These are phyloP conservation scores for Ophiostoma quercus DNA, from an alignment of 2,329 filamentous ascomycete species.

Conservation along the genomic window DNA sequence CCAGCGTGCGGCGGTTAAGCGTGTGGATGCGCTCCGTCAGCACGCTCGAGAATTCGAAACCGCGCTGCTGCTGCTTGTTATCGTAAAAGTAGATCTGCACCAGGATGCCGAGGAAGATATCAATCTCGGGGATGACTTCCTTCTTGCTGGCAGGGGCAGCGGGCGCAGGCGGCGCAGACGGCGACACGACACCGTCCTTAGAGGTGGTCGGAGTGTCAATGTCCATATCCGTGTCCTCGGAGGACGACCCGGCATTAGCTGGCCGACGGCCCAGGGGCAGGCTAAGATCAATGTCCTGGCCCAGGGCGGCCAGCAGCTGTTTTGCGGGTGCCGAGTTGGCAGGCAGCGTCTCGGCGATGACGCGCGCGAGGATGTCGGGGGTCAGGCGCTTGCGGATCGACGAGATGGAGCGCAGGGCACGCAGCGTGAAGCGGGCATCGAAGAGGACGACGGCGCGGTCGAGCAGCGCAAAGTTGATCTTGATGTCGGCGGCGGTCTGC, in stretches of 20 bases:
- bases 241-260: conserved; percentile 34
- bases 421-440: conserved; percentile 89
- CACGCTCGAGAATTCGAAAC: conserved; percentile 76
- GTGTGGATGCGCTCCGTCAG: conserved; percentile 80
- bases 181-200: conserved; percentile 43
- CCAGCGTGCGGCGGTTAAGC: conserved; percentile 87
- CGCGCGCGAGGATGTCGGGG: conserved; percentile 72
- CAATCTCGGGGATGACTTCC: conserved; percentile 78
- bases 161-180: conserved; percentile 14
- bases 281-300: conserved; percentile 49
- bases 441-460: conserved; percentile 90
- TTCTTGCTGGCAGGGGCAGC: conserved; percentile 50
- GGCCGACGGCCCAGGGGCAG: conserved; percentile 55
- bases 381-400: conserved; percentile 88
- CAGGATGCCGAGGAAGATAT: conserved; percentile 82
- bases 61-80: conserved; percentile 70
- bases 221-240: conserved; percentile 60
- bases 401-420: conserved; percentile 90
- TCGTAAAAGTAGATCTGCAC: conserved; percentile 86
- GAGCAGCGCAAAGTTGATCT: conserved; percentile 84
- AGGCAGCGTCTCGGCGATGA: conserved; percentile 75
- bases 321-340: conserved; percentile 53
- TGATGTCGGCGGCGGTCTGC: conserved; percentile 74
- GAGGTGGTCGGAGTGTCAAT: conserved; percentile 52
- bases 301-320: conserved; percentile 64